phyloP scores from a whole-genome alignment of 2,329 filamentous ascomycete genomes.

The Parastagonospora nodorum region DNA sequence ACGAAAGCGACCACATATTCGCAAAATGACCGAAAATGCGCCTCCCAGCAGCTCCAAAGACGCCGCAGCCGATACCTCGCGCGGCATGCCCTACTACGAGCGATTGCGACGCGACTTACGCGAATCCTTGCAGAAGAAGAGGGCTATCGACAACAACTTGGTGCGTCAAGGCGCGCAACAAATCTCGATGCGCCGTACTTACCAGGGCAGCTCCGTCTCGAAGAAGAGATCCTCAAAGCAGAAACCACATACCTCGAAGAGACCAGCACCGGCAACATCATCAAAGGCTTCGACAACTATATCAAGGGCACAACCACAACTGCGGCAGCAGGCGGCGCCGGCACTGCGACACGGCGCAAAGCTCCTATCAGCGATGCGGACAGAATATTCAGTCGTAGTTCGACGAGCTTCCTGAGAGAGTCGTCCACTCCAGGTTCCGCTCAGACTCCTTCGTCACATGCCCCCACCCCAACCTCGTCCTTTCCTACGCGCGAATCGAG shows the following conservation, averaged over 20 bases:
- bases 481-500: conserved; percentile 54
- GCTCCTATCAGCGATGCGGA: conserved; percentile 70
- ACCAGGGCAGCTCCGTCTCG: conserved; percentile 59
- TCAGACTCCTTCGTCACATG: conserved; percentile 52
- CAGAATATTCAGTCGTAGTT: conserved; percentile 67
- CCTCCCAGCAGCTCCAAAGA: conserved; percentile 44
- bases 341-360: conserved; percentile 61
- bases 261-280: conserved; percentile 85
- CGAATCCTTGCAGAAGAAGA: conserved; percentile 69
- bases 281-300: conserved; percentile 97
- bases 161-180: conserved; percentile 45
- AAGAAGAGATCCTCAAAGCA: conserved; percentile 82
- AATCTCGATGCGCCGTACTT: conserved; percentile 13
- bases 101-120: conserved; percentile 70
- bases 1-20: not conserved
- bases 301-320: conserved; percentile 81
- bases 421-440: conserved; percentile 46
- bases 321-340: conserved; percentile 52
- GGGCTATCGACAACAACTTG: conserved; percentile 65
- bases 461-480: conserved; percentile 54
- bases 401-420: conserved; percentile 47
- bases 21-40: conserved; percentile 56
- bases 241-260: conserved; percentile 91
- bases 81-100: conserved; percentile 71
- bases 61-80: conserved; percentile 52